Evolutionary conservation across 176 grass and related monocot genomes (phyloP).

Genomic region (Microstegium vimineum): DNA sequence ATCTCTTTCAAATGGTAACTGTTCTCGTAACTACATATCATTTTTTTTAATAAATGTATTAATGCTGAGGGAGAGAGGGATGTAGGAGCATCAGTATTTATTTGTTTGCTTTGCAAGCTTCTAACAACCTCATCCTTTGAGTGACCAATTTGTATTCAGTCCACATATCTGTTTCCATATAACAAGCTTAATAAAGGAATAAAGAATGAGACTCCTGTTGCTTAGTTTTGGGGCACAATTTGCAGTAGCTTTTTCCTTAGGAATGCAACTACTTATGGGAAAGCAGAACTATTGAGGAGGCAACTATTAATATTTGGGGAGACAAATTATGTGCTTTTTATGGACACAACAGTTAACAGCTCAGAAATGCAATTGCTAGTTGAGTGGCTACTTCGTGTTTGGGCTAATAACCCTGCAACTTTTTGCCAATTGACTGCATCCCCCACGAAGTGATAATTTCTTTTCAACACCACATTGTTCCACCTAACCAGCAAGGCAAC

Average conservation of each 20-base stretch:
- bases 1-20: constrained; percentile 12
- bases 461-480: neutral
- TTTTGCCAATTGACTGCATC: neutral
- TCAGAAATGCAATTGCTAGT: neutral
- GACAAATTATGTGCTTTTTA: neutral
- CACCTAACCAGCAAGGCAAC: neutral
- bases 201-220: neutral
- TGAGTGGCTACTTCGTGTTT: neutral
- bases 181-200: neutral
- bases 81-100: neutral
- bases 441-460: neutral
- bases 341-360: neutral
- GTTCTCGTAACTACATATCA: neutral
- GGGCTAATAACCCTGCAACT: neutral
- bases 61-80: neutral
- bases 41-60: neutral
- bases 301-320: neutral
- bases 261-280: neutral
- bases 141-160: neutral
- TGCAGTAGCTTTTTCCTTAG: neutral
- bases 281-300: neutral
- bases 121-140: neutral
- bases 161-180: neutral
- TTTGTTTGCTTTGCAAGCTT: neutral
- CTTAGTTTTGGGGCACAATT: neutral